These are phyloP conservation scores for Mortierella sp. DNA, from an alignment of 371 early-diverging fungal genomes.

Conservation along the genomic window DNA sequence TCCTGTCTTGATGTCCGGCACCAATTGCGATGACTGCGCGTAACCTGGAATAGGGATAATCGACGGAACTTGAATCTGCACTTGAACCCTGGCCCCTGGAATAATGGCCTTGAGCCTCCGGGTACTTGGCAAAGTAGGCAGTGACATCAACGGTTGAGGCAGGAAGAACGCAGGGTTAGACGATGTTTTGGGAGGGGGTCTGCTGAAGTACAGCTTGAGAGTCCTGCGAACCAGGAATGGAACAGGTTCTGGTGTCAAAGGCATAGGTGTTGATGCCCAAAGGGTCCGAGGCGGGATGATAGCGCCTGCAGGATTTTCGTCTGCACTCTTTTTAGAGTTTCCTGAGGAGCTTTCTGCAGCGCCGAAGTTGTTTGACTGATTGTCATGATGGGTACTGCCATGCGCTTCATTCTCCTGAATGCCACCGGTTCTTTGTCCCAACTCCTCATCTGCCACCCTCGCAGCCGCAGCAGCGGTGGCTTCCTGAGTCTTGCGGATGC, in stretches of 20 bases:
- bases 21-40: conserved; percentile 26
- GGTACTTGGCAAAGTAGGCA: conserved; percentile 43
- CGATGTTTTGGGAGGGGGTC: conserved; percentile 14
- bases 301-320: conserved; percentile 1
- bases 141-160: conserved; percentile 38
- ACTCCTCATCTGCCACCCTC: background rate
- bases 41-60: conserved; percentile 44
- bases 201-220: conserved; percentile 40
- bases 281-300: background rate
- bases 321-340: background rate
- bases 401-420: background rate
- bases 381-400: background rate
- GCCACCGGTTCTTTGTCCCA: background rate
- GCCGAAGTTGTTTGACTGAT: background rate
- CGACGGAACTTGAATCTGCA: conserved; percentile 48
- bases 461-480: background rate
- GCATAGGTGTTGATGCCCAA: background rate
- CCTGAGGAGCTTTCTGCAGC: background rate
- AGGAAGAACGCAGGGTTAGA: conserved; percentile 33
- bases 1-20: conserved; percentile 33
- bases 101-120: conserved; percentile 48
- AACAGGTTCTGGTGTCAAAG: background rate
- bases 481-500: conserved; percentile 1
- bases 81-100: conserved; percentile 46
- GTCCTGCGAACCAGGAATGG: conserved; percentile 43